Evolutionary conservation across 2,329 filamentous ascomycete genomes (phyloP), one percentile per base, ranked within the genome.

Genomic region (Botrytis medusae): DNA sequence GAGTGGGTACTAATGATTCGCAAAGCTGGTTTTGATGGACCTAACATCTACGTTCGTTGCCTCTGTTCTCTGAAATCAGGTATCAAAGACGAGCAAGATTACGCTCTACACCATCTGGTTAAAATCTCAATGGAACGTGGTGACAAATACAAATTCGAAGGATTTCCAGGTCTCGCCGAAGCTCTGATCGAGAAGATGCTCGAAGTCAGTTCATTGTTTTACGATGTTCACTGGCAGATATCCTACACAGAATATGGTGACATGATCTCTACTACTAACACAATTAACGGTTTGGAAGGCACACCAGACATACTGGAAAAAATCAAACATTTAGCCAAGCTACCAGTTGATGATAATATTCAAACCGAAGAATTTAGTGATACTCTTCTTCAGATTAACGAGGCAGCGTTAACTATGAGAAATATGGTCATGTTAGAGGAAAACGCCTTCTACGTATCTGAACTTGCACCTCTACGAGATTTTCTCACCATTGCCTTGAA

Each of bases 371-470:
- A 90, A 9, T 93, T 92, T 77, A 87, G 89, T 22, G 90, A 94
- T 75, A 85, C 88, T 60, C 86, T 98, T 74, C 88, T 92, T 20
- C 89, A 93, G 76, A 87, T 97, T 75, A 95, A 92, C 37, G 95
- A 98, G 82, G 94, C 96, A 2, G 91, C 92, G 32, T 85, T 98
- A 64, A 95, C 97, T 29, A 86, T 98, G 61, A 90, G 96, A 69
- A 99, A 99, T 81, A 98, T 99, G 94, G 91, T 95, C n/a, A 93
- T 97, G 82, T 85, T 98, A 32, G 89, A 91, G 34, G 94, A 97
- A 75, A 99, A 99, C 80, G 95, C 95, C 0, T 84, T 87, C 37
- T 96, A 94, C 81, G 87, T 97, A 78, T 88, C 93, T 8, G 90
- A 92, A 37, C 90, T 95, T 74, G 89, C 89, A 25, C 87, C 94